Base-by-base conservation (phyloP, 2,329 filamentous ascomycete genomes). In the Xylariaceae sp. region DNA sequence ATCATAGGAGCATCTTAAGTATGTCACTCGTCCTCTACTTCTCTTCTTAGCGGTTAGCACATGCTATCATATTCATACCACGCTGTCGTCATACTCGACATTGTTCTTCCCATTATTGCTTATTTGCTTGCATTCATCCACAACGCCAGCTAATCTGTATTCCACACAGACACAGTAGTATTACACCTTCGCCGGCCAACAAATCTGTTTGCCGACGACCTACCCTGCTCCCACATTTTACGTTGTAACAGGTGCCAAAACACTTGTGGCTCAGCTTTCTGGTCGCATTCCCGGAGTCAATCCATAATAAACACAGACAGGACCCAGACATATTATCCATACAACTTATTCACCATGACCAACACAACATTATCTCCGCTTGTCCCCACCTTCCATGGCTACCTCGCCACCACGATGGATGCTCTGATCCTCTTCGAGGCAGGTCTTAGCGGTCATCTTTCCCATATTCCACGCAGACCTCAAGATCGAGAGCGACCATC, bases 371-470 rank as follows among this genome's bases (percentile, higher is more conserved):
- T 30, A 30, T 30, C 23, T 50, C 77, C 79, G 64, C 75, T 89
- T 67, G 76, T 79, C 64, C 85, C 87, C 35, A 90, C 87, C 23
- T 90, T 82, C 72, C 75, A 75, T n/a, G 88, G 88, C 8, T 84
- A 85, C 69, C 81, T 91, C 53, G 76, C 78, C n/a, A 85, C 81
- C 8, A 90, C 88, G 0, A 80, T 84, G 53, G 90, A 96, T 75
- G 91, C 90, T 34, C 77, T 95, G 65, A 80, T 91, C 8, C 80
- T 96, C 15, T 89, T 96, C 69, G 90, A 96, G 72, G 88, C 86
- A 7, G 90, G 88, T 67, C 78, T 96, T 13, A 80, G 78, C 41
- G 90, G 90, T 9, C 76, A 80, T 17, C 77, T 93, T 7, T 82
- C 82, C 53, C 91, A 94, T 72, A 89, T 94, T 17, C 86, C 90